Evolutionary conservation across 1,284 basidiomycete species (phyloP).

Genomic region (Vanrija sp.): DNA sequence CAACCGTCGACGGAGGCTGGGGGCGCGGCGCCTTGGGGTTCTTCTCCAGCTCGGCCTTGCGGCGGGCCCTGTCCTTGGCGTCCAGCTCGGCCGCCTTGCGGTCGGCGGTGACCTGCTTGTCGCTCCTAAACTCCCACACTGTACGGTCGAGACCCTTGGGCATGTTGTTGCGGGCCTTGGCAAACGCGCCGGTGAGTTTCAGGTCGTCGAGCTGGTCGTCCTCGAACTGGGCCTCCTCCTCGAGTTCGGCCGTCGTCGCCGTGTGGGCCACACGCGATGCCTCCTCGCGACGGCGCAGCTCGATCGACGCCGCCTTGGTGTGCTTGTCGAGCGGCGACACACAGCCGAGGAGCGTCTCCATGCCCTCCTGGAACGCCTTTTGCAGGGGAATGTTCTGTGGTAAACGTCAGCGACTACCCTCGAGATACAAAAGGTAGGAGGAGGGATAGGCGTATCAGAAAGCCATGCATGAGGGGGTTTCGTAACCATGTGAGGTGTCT

Average conservation of each 20-base stretch:
- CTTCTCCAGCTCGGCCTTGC: too few relatives aligned
- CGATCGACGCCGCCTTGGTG: slow-evolving; percentile 12
- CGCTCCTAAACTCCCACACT: slow-evolving; percentile 41
- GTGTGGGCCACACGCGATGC: slow-evolving; percentile 24
- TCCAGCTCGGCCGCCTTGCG: slow-evolving; percentile 10
- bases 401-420: slow-evolving; percentile 14
- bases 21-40: too few relatives aligned
- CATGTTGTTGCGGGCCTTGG: slow-evolving; percentile 9
- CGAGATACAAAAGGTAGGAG: not conserved
- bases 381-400: slow-evolving; percentile 37
- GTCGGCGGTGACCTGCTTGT: slow-evolving; percentile 23
- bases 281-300: slow-evolving; percentile 8
- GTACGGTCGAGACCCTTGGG: slow-evolving; percentile 29
- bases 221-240: slow-evolving; percentile 36
- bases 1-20: not conserved
- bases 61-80: slow-evolving; percentile 9
- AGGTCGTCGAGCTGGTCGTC: slow-evolving; percentile 28
- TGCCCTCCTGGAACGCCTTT: slow-evolving; percentile 38
- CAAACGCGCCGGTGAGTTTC: slow-evolving; percentile 28
- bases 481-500: slow-evolving; percentile 48
- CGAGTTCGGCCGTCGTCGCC: slow-evolving; percentile 29
- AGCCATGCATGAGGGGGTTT: slow-evolving; percentile 45
- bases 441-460: slow-evolving; percentile 36
- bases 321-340: slow-evolving; percentile 10
- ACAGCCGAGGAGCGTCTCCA: slow-evolving; percentile 45